These are phyloP conservation scores for Phytophthora tentaculata DNA, from an alignment of 352 stramenopile genomes.

Conservation along the genomic window DNA sequence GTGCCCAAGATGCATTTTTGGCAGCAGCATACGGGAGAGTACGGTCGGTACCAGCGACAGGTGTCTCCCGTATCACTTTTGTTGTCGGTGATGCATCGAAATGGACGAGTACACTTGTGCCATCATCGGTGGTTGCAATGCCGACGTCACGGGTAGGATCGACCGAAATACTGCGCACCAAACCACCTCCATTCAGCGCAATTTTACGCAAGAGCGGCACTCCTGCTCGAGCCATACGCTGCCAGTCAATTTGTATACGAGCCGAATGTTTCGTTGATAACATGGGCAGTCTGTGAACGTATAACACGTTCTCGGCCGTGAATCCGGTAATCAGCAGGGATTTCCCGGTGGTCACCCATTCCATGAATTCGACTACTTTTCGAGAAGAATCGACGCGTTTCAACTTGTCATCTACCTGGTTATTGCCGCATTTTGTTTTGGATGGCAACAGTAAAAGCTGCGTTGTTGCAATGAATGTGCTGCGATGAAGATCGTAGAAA, in stretches of 20 bases:
- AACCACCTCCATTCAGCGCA: conserved; percentile 25
- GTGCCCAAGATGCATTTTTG: conserved; percentile 32
- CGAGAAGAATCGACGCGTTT: conserved; percentile 2
- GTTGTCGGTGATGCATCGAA: conserved; percentile 41
- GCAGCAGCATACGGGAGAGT: background rate
- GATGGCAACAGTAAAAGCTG: conserved; percentile 35
- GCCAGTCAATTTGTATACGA: conserved; percentile 44
- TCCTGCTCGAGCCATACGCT: conserved; percentile 45
- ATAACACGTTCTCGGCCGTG: conserved; percentile 29
- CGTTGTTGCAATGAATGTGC: conserved; percentile 41
- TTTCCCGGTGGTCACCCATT: conserved; percentile 35
- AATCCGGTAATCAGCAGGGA: conserved; percentile 43
- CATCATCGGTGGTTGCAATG: conserved; percentile 39
- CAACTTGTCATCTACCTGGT: conserved; percentile 6
- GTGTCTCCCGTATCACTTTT: conserved; percentile 25
- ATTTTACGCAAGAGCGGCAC: conserved; percentile 43
- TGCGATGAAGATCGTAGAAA: conserved; percentile 43
- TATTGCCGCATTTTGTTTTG: conserved; percentile 15
- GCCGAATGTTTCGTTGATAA: conserved; percentile 34
- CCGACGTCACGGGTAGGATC: conserved; percentile 51
- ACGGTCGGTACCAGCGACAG: too few relatives aligned
- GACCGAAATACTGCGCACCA: conserved; percentile 43
- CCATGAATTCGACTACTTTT: conserved; percentile 31
- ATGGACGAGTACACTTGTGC: conserved; percentile 30
- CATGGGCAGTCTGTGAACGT: conserved; percentile 56